Percentiles rank a stretch among this genome's conserved stretches.
Conservation (phyloP, 805 yeast genomes). For the Dipodascopsis tothii region DNA sequence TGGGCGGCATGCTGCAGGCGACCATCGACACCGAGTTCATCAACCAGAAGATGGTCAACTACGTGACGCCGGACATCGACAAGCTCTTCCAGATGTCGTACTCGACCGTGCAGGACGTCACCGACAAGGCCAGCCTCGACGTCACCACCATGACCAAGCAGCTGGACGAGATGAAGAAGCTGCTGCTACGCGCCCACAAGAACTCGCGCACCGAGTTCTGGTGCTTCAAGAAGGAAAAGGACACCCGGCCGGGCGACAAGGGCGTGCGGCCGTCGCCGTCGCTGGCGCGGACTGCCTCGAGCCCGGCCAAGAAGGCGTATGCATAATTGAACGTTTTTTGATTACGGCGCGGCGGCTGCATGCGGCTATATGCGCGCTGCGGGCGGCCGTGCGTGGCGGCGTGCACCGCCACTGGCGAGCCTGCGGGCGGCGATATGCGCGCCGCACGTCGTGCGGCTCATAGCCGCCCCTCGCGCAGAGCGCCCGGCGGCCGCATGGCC, state of each 20-base stretch:
- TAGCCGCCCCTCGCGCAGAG: no score
- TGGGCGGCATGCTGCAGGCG: constrained; percentile 45
- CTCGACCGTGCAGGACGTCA: constrained; percentile 19
- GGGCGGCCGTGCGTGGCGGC: no score
- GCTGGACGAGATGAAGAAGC: constrained; percentile 19
- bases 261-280: no score
- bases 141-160: constrained; percentile 16
- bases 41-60: constrained; percentile 18
- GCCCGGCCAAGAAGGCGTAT: no score
- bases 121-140: constrained; percentile 12
- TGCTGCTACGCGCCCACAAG: constrained; percentile 14
- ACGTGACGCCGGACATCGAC: constrained; percentile 15
- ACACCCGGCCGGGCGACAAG: neutral
- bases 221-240: constrained; percentile 16
- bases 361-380: no score
- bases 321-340: no score
- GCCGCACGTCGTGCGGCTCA: no score
- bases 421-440: no score
- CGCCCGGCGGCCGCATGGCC: no score
- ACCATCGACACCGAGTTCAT: constrained; percentile 50
- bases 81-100: constrained; percentile 13
- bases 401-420: no score
- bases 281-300: no score
- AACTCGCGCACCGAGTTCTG: constrained; percentile 16
- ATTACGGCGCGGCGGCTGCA: no score